phyloP scores from a whole-genome alignment of 495 filamentous ascomycete species.

The Penicillium cinerascens region DNA sequence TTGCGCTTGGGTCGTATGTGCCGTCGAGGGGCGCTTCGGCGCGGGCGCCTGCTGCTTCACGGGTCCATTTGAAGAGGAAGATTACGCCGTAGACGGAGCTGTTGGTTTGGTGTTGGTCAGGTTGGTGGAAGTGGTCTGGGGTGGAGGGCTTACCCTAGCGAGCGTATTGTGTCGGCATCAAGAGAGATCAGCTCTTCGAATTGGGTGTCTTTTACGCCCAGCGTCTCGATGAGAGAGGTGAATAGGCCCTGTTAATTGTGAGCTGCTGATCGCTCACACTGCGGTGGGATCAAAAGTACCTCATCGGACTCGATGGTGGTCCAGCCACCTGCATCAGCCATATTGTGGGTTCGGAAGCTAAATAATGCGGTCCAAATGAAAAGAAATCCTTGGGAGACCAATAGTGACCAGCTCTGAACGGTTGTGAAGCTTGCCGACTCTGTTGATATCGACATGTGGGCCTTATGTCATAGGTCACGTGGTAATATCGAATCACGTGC shows the following conservation, averaged over 20 bases:
- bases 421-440: conserved; percentile 3
- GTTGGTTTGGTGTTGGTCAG: conserved; percentile 12
- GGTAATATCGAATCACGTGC: background rate
- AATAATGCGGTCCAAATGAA: background rate
- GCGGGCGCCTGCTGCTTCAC: conserved; percentile 59
- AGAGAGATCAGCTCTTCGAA: conserved; percentile 95
- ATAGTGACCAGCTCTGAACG: background rate
- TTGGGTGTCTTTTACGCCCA: conserved; percentile 89
- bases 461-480: conserved; percentile 23
- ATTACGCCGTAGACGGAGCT: conserved; percentile 94
- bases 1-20: conserved; percentile 67
- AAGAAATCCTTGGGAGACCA: background rate
- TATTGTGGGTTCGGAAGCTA: conserved; percentile 10
- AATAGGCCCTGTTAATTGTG: conserved; percentile 74
- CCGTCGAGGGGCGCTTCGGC: conserved; percentile 68
- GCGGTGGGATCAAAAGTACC: conserved; percentile 40
- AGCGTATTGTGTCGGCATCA: conserved; percentile 73
- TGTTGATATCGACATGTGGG: conserved; percentile 9
- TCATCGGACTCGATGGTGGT: conserved; percentile 91
- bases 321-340: conserved; percentile 57
- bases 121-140: background rate
- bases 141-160: conserved; percentile 48
- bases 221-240: conserved; percentile 85
- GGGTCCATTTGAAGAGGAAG: conserved; percentile 98
- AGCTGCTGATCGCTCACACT: conserved; percentile 2